phyloP scores from a whole-genome alignment of 2,329 filamentous ascomycete species.

The Tolypocladium sp. region DNA sequence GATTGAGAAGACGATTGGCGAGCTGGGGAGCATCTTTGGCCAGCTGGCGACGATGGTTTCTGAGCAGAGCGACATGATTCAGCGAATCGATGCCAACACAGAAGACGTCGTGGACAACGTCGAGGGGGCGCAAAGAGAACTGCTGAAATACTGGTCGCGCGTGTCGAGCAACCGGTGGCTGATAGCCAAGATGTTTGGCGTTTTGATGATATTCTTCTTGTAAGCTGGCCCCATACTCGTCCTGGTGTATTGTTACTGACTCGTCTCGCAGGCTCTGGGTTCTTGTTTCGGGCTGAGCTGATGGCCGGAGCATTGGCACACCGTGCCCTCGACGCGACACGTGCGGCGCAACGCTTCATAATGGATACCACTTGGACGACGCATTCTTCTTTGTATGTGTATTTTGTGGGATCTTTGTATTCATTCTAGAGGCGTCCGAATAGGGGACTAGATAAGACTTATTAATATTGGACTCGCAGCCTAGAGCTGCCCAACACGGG shows the following conservation, averaged over 20 bases:
- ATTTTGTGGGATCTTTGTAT: background rate
- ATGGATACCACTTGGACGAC: background rate
- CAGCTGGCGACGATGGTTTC: constrained; percentile 95
- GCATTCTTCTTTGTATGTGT: background rate
- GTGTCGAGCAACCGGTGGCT: constrained; percentile 95
- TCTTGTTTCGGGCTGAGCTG: constrained; percentile 25
- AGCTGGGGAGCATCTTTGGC: constrained; percentile 83
- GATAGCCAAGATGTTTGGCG: constrained; percentile 69
- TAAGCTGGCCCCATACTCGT: too few relatives aligned
- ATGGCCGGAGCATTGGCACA: background rate
- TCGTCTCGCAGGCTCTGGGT: constrained; percentile 25
- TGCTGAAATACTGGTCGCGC: constrained; percentile 94
- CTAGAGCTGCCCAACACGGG: background rate
- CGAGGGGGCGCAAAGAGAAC: constrained; percentile 86
- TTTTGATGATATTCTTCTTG: constrained; percentile 90
- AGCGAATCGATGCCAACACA: constrained; percentile 93
- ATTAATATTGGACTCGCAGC: constrained; percentile 1
- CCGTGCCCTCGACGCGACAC: background rate
- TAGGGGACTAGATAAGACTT: constrained; percentile 3
- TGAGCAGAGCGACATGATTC: constrained; percentile 96
- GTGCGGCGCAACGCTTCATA: background rate
- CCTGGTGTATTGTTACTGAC: constrained; percentile 7
- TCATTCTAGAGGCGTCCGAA: constrained; percentile 3
- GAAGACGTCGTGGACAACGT: constrained; percentile 98
- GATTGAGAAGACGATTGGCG: constrained; percentile 90